Evolutionary conservation across 208 protist species (phyloP), one percentile per base, ranked within the genome.

Genomic region (Crithidia expoeki): DNA sequence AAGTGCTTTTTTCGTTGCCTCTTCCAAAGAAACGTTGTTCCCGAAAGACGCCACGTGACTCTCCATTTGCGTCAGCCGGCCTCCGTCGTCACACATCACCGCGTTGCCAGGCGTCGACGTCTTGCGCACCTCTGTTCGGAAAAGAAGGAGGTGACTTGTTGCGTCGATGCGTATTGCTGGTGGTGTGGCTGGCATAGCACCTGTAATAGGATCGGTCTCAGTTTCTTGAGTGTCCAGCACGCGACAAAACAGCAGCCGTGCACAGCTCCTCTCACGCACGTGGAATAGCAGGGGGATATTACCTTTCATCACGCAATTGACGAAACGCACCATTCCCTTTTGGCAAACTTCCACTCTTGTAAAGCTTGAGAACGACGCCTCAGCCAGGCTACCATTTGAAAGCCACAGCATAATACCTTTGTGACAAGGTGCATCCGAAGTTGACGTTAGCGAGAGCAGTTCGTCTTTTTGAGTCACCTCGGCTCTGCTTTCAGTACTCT

Each of bases 191-290:
- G 46, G 14, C 11, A 19, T 10, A 4, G 46, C 6, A 19, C 19
- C 46, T 19, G 46, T 21, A 19, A 23, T 19, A 10, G 46, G 14
- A 19, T 50, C 46, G 25, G 9, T 25, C 19, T 40, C 51, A 4
- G 51, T 53, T 14, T 42, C n/a, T 32, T 27, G 32, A 7, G 42
- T 51, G n/a, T 30, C 32, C 2, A 57, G 19, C 9, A 76, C 55
- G 27, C 62, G 71, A 19, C 71, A 59, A 46, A 51, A 51, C 32
- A 47, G 42, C 46, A 76, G 34, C 34, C 34, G 38, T 1, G 62
- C 27, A n/a, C 16, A 19, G 55, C 71, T 59, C 16, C 55, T 28
- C 9, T 42, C 27, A 5, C 55, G 25, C 38, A 76, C 62, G 17
- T 21, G 42, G n/a, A 76, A 46, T 19, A 51, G 34, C 12, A 42